Conservation (phyloP, 2,329 filamentous ascomycete species). For the Stachybotrys echinatus region DNA sequence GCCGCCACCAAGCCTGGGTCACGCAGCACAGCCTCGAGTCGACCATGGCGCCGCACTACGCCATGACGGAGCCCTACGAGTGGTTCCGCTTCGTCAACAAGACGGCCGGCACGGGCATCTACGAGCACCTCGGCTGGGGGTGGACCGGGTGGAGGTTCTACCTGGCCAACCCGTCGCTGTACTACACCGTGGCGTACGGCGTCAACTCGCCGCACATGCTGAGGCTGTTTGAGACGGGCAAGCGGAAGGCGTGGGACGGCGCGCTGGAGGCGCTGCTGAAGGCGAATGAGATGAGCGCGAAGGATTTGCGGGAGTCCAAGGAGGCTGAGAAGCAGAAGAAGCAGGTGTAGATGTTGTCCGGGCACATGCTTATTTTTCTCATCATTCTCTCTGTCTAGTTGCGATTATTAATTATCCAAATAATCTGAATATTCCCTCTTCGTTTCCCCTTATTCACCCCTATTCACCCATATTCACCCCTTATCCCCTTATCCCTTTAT, state of each 20-base stretch:
- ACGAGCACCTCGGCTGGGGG: slow-evolving; percentile 32
- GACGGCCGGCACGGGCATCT: slow-evolving; percentile 32
- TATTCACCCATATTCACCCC: no score
- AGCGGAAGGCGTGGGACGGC: slow-evolving; percentile 29
- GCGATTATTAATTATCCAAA: no score
- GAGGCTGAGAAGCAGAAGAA: slow-evolving; percentile 4
- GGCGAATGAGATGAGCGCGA: slow-evolving; percentile 9
- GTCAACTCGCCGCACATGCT: slow-evolving; percentile 32
- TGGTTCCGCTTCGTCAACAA: slow-evolving; percentile 31
- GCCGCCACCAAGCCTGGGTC: slow-evolving; percentile 8
- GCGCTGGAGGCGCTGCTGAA: slow-evolving; percentile 22
- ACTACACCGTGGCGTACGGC: slow-evolving; percentile 26
- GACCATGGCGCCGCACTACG: slow-evolving; percentile 8
- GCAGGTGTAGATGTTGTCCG: neutral
- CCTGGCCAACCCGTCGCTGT: slow-evolving; percentile 27
- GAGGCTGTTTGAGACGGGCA: slow-evolving; percentile 30
- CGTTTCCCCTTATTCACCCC: no score
- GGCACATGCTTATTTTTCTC: no score
- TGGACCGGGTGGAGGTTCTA: slow-evolving; percentile 31
- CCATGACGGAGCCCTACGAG: slow-evolving; percentile 17
- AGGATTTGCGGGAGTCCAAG: slow-evolving; percentile 6
- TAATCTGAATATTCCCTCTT: no score
- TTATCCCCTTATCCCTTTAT: no score
- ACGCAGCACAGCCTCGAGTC: slow-evolving; percentile 5
- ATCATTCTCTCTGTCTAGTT: no score